phyloP scores from a whole-genome alignment of 805 yeast species.

The Blastobotrys muscicola region DNA sequence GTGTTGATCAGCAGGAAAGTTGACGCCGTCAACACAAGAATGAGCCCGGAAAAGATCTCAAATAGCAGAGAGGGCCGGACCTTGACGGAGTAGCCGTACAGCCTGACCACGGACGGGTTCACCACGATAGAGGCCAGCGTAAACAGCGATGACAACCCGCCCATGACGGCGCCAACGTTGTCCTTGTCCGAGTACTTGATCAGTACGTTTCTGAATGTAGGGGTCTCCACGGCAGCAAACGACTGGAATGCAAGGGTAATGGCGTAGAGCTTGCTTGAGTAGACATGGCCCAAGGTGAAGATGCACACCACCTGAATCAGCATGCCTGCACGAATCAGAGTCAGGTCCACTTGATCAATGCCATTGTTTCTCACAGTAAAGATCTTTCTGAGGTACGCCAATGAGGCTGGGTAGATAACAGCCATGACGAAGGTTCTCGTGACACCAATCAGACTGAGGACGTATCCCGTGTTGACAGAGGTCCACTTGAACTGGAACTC shows the following conservation, averaged over 20 bases:
- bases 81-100: conserved; percentile 14
- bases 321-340: conserved; percentile 15
- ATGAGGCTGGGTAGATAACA: conserved; percentile 14
- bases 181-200: conserved; percentile 18
- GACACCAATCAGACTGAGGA: conserved; percentile 21
- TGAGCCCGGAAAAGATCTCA: conserved; percentile 11
- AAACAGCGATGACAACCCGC: conserved; percentile 17
- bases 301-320: conserved; percentile 2
- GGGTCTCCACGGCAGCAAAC: conserved; percentile 15
- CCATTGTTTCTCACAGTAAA: conserved; percentile 3
- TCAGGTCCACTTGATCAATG: conserved; percentile 16
- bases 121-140: conserved; percentile 14
- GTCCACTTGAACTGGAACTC: conserved; percentile 26
- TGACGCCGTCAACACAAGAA: conserved; percentile 5
- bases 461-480: conserved; percentile 24
- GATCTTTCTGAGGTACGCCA: conserved; percentile 6
- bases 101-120: conserved; percentile 12
- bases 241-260: conserved; percentile 12
- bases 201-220: conserved; percentile 16
- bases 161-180: conserved; percentile 20
- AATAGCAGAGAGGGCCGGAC: conserved; percentile 14
- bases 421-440: conserved; percentile 20
- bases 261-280: conserved; percentile 10
- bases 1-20: conserved; percentile 2
- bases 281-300: conserved; percentile 12